phyloP scores from a whole-genome alignment of 768 basidiomycete species.

The Kwoniella heveanensis region DNA sequence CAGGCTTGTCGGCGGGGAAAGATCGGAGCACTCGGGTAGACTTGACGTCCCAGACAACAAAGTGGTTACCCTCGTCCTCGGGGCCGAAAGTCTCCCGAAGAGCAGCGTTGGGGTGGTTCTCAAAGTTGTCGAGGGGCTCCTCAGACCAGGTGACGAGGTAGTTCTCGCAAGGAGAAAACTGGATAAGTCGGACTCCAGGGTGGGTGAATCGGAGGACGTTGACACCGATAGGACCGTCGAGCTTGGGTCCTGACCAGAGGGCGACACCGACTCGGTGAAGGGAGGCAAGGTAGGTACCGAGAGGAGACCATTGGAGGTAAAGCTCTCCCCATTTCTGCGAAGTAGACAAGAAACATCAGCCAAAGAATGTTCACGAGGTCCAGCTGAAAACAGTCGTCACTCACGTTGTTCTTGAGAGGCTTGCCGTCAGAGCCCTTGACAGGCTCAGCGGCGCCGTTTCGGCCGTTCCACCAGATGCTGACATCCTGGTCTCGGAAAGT shows the following conservation, averaged over 20 bases:
- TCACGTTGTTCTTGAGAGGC: conserved; percentile 67
- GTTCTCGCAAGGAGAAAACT: conserved; percentile 95
- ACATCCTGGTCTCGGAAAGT: conserved; percentile 92
- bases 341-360: background rate
- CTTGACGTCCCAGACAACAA: conserved; percentile 99
- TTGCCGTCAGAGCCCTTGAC: conserved; percentile 52
- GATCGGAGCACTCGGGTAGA: conserved; percentile 88
- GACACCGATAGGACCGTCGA: conserved; percentile 52
- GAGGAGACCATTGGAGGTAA: conserved; percentile 94
- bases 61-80: conserved; percentile 95
- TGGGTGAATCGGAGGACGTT: conserved; percentile 86
- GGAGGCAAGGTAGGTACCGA: conserved; percentile 91
- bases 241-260: conserved; percentile 77
- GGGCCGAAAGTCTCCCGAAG: conserved; percentile 55
- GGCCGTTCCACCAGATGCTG: conserved; percentile 87
- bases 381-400: conserved; percentile 52
- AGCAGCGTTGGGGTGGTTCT: conserved; percentile 72
- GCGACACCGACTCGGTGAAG: conserved; percentile 93
- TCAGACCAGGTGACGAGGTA: conserved; percentile 98
- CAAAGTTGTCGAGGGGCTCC: conserved; percentile 83
- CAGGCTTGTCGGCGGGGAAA: conserved; percentile 64
- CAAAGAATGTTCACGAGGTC: no score
- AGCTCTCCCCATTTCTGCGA: conserved; percentile 90
- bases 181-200: conserved; percentile 89
- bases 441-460: conserved; percentile 61